Conservation (phyloP, 306 rosid genomes). For the Elaeagnus macrophylla region DNA sequence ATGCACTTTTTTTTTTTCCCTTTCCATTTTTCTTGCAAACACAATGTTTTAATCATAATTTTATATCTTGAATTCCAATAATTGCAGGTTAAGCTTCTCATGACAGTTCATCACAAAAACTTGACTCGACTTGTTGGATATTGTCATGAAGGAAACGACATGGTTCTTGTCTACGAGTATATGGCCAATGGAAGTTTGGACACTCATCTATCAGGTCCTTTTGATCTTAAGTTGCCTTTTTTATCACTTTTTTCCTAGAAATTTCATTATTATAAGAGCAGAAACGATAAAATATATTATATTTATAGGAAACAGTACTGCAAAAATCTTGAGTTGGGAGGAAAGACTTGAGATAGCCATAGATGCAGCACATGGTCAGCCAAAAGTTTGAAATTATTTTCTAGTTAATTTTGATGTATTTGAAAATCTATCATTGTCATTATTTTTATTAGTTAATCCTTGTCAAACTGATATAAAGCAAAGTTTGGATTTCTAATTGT, state of each 20-base stretch:
- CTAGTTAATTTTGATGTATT: too few species aligned
- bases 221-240: not conserved
- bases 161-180: constrained; percentile 27
- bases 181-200: constrained; percentile 26
- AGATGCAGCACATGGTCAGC: constrained; percentile 17
- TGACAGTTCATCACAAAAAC: constrained; percentile 34
- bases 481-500: not conserved
- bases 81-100: constrained; percentile 31
- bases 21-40: not conserved
- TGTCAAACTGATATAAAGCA: not conserved
- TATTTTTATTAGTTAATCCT: not conserved
- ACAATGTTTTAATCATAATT: not conserved
- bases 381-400: too few species aligned
- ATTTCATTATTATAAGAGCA: not conserved
- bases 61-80: not conserved
- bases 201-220: constrained; percentile 19
- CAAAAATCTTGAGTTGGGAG: constrained; percentile 9
- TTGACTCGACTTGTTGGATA: constrained; percentile 26
- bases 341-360: constrained; percentile 11
- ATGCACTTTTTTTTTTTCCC: not conserved
- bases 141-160: constrained; percentile 18
- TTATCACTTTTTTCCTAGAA: not conserved
- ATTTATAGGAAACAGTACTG: not conserved
- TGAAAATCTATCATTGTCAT: not conserved
- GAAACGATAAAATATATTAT: not conserved